Conservation (phyloP, 148 eudicot genomes). For the Pharnaceum exiguum region DNA sequence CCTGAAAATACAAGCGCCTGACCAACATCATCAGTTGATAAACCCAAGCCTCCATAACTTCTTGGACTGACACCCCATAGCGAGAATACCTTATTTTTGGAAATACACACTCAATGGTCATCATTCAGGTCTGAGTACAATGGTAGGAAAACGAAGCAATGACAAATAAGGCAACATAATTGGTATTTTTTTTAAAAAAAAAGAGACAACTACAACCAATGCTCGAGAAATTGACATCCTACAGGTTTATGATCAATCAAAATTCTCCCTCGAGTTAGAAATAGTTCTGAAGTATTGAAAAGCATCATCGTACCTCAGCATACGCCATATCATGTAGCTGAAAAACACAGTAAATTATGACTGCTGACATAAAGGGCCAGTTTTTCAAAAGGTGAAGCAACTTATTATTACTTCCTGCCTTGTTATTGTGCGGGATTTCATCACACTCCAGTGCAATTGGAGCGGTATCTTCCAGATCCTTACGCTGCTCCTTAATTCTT, state of each 20-base stretch:
- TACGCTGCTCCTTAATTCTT: slow-evolving; percentile 8
- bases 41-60: slow-evolving; percentile 49
- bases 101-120: neutral
- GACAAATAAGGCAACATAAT: too few species aligned
- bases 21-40: slow-evolving; percentile 51
- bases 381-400: slow-evolving; percentile 30
- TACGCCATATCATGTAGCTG: slow-evolving; percentile 54
- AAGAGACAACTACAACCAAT: too few species aligned
- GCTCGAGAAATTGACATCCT: too few species aligned
- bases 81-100: slow-evolving; percentile 56
- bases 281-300: neutral
- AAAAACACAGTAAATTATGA: slow-evolving; percentile 39
- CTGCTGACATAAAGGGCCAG: slow-evolving; percentile 42
- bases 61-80: slow-evolving; percentile 64
- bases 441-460: slow-evolving; percentile 1
- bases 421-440: slow-evolving; percentile 10
- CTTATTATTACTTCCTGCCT: slow-evolving; percentile 11
- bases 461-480: slow-evolving; percentile 19
- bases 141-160: too few species aligned
- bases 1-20: slow-evolving; percentile 66
- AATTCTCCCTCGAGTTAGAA: neutral
- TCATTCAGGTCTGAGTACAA: neutral
- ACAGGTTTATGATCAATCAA: neutral
- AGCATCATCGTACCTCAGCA: slow-evolving; percentile 27
- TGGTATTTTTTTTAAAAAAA: too few species aligned